Conservation (phyloP, 75 land plant species). For the Picea sitchensis region DNA sequence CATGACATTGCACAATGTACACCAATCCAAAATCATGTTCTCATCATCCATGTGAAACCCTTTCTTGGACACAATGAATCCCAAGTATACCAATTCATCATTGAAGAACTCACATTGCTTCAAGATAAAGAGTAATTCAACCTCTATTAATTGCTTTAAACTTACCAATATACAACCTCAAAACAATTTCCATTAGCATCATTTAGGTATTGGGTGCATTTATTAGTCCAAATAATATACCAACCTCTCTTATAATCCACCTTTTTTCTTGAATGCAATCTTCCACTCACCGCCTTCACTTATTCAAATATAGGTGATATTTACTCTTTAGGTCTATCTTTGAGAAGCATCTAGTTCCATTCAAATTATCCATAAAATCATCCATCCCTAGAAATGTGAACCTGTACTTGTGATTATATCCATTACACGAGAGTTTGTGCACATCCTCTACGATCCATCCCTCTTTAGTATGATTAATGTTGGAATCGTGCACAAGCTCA, state of each 20-base stretch:
- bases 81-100: background rate
- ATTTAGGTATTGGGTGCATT: background rate
- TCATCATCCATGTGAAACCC: background rate
- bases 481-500: background rate
- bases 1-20: background rate
- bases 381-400: background rate
- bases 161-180: background rate
- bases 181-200: background rate
- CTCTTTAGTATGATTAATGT: background rate
- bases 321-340: background rate
- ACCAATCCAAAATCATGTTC: background rate
- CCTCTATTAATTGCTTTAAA: background rate
- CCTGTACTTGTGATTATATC: background rate
- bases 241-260: background rate
- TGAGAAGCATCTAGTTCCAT: background rate
- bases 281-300: too few species aligned
- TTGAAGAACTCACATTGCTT: background rate
- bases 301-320: background rate
- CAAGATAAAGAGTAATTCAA: background rate
- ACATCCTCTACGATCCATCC: background rate
- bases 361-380: background rate
- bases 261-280: background rate
- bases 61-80: background rate
- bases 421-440: background rate
- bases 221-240: background rate